Evolutionary conservation across 23 red algal genomes (phyloP).

Genomic region (Chondrus crispus): DNA sequence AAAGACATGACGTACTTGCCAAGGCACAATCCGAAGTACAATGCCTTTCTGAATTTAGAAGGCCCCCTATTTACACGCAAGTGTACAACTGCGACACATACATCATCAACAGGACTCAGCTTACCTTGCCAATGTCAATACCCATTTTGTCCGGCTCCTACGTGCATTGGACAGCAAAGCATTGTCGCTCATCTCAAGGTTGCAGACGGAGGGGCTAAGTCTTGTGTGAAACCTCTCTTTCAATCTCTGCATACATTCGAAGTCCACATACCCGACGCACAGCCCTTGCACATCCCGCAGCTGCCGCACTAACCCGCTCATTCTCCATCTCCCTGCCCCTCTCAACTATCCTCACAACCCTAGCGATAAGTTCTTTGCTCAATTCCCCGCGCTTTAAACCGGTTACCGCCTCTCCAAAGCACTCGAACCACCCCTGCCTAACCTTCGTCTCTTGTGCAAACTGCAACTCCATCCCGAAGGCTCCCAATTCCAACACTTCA

Average conservation of each 20-base stretch:
- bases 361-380: neutral
- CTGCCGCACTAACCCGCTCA: neutral
- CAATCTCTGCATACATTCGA: neutral
- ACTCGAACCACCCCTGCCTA: neutral
- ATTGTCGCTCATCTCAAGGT: too few relatives aligned
- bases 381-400: neutral
- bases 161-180: too few relatives aligned
- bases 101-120: too few relatives aligned
- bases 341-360: slow-evolving; percentile 8
- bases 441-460: neutral
- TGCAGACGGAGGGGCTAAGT: too few relatives aligned
- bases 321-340: neutral
- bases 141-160: too few relatives aligned
- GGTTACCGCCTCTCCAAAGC: neutral
- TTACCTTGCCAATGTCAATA: too few relatives aligned
- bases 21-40: too few relatives aligned
- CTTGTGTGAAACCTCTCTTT: too few relatives aligned
- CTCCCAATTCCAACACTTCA: neutral
- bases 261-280: neutral
- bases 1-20: too few relatives aligned
- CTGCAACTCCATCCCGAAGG: neutral
- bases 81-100: too few relatives aligned
- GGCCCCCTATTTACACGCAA: too few relatives aligned
- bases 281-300: neutral
- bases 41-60: too few relatives aligned